phyloP scores from a whole-genome alignment of 768 basidiomycete species.

The Lepiota venenata region DNA sequence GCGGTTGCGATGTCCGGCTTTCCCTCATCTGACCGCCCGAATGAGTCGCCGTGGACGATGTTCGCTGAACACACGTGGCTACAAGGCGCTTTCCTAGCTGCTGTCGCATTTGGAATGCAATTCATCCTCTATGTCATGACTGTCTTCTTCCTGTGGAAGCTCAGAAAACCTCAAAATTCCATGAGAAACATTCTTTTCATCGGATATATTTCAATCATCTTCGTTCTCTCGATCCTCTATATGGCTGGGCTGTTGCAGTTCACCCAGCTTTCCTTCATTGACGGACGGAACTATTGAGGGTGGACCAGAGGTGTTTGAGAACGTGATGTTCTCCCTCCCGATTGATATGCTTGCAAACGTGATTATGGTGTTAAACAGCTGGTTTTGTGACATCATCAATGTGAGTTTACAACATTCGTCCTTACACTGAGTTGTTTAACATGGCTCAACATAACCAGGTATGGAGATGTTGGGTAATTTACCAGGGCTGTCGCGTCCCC shows the following conservation, averaged over 20 bases:
- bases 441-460: conserved; percentile 8
- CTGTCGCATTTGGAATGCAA: conserved; percentile 14
- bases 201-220: conserved; percentile 15
- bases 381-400: conserved; percentile 15
- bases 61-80: conserved; percentile 15
- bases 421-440: not conserved
- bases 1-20: not conserved
- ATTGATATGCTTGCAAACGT: conserved; percentile 14
- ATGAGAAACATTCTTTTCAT: conserved; percentile 2
- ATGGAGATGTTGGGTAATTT: conserved; percentile 19
- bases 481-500: conserved; percentile 1
- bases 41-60: not conserved
- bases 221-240: conserved; percentile 13
- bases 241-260: conserved; percentile 13
- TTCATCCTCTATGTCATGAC: conserved; percentile 15
- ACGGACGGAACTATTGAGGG: conserved; percentile 4
- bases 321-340: conserved; percentile 11
- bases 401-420: conserved; percentile 3
- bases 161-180: not conserved
- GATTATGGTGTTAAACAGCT: conserved; percentile 15
- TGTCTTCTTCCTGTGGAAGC: conserved; percentile 7
- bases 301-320: conserved; percentile 8
- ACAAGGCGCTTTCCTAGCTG: conserved; percentile 12
- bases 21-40: not conserved
- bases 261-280: conserved; percentile 13